These are phyloP conservation scores for Neobulgaria alba DNA, from an alignment of 2,329 filamentous ascomycete genomes.

Conservation along the genomic window DNA sequence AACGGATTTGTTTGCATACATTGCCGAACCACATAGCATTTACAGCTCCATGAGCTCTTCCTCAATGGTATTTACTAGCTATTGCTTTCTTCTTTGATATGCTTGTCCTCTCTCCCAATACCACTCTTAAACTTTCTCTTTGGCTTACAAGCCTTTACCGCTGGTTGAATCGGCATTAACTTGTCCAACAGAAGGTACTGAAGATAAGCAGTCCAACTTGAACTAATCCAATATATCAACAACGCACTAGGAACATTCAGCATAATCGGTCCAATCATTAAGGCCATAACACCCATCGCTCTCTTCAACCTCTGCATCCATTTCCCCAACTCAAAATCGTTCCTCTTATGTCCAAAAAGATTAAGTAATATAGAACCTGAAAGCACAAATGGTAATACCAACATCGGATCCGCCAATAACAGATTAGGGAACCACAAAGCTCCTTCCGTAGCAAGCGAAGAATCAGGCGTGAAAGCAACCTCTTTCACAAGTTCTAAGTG, in stretches of 20 bases:
- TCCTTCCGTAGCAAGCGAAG: constrained; percentile 44
- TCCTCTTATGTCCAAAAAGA: constrained; percentile 25
- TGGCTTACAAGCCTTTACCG: constrained; percentile 27
- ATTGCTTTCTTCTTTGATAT: too few relatives aligned
- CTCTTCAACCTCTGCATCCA: constrained; percentile 23
- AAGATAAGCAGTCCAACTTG: constrained; percentile 33
- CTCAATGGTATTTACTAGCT: too few relatives aligned
- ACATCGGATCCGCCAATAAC: constrained; percentile 41
- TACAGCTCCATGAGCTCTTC: too few relatives aligned
- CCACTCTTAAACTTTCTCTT: constrained; percentile 14
- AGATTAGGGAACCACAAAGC: constrained; percentile 53
- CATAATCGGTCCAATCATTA: constrained; percentile 32
- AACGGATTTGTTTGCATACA: too few relatives aligned
- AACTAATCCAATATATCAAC: constrained; percentile 42
- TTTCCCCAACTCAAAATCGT: constrained; percentile 7
- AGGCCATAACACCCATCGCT: constrained; percentile 31
- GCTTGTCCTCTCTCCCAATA: constrained; percentile 1
- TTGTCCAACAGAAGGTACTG: constrained; percentile 33
- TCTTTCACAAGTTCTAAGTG: constrained; percentile 2
- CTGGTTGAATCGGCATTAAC: constrained; percentile 30
- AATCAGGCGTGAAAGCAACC: constrained; percentile 12
- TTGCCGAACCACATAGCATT: too few relatives aligned
- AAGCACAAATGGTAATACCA: constrained; percentile 40
- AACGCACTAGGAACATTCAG: constrained; percentile 36
- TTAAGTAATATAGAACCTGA: constrained; percentile 41